Base-by-base conservation (phyloP, 2,329 filamentous ascomycete genomes). In the Cytospora schulzeri region DNA sequence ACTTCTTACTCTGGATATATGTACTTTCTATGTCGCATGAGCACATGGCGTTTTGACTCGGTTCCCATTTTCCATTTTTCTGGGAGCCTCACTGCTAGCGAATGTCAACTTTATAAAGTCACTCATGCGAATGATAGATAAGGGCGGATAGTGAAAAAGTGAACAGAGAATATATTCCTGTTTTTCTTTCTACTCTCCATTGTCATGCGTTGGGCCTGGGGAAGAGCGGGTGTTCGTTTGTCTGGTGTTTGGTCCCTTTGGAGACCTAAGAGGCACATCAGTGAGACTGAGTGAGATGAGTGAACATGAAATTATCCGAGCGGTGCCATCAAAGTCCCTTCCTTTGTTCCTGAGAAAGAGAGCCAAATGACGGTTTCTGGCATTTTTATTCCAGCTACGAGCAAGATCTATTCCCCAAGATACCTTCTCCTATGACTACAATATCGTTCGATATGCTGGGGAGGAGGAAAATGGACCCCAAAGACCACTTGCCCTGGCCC, bases 41-140 rank as follows among this genome's bases (percentile, higher is more conserved):
- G 62, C 62, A 55, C 51, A 57, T 58, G 65, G 65, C 65, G 65
- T 66, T 65, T 33, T 66, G 54, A 48, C 19, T 62, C 22, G 48
- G 45, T 51, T 62, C 12, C 53, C 19, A 50, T 38, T 29, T 51
- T 22, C 38, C 15, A 35, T 6, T 19, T 19, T n/a, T n/a, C 45
- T 51, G 28, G 45, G 24, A 31, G 59, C 38, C 52, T 56, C 26
- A 35, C 33, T 31, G 54, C 24, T 31, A 26, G 52, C 51, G 38
- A 48, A 22, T 24, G 22, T 48, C 45, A 48, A 22, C n/a, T 48
- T 48, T 24, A 24, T 24, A 48, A 48, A 48, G 45, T 24, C 45
- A 24, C 45, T 24, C 45, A 48, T 48, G 45, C 45, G 45, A 48
- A 48, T 48, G 52, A 26, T 50, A 19, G 17, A 26, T 14, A 3